phyloP scores from a whole-genome alignment of 1,139 yeast species.

The Yamadazyma membranifaciens region DNA sequence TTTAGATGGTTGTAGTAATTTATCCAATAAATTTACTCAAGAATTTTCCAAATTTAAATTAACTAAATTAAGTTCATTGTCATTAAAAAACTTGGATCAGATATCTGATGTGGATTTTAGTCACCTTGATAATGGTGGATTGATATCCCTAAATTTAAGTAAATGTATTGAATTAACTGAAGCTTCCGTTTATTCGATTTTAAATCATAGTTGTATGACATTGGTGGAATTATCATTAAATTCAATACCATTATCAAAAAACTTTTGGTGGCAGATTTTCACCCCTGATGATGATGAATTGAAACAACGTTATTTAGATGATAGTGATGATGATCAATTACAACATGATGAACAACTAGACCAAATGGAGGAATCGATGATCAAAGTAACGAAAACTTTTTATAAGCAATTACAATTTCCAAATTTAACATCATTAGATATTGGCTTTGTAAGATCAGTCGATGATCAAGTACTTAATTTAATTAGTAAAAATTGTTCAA shows the following conservation, averaged over 20 bases:
- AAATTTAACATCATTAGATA: slow-evolving; percentile 60
- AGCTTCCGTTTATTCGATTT: slow-evolving; percentile 54
- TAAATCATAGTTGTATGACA: slow-evolving; percentile 64
- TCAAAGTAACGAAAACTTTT: slow-evolving; percentile 13
- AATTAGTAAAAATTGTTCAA: slow-evolving; percentile 57
- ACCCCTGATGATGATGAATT: slow-evolving; percentile 23
- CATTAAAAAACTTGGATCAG: slow-evolving; percentile 55
- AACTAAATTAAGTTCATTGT: slow-evolving; percentile 49
- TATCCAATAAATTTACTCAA: slow-evolving; percentile 64
- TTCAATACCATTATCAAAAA: slow-evolving; percentile 59
- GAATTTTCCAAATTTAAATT: slow-evolving; percentile 59
- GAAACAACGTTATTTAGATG: slow-evolving; percentile 6
- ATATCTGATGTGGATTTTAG: slow-evolving; percentile 68
- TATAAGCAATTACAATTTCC: slow-evolving; percentile 36
- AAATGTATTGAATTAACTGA: slow-evolving; percentile 70
- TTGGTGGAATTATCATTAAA: slow-evolving; percentile 69
- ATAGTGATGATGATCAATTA: slow-evolving; percentile 13
- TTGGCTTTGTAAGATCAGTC: slow-evolving; percentile 73
- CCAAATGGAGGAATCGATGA: background rate
- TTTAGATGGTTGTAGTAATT: slow-evolving; percentile 68
- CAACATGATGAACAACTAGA: slow-evolving; percentile 1
- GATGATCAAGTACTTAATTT: slow-evolving; percentile 61
- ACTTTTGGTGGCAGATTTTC: slow-evolving; percentile 44
- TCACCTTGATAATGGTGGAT: slow-evolving; percentile 49
- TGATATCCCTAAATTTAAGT: slow-evolving; percentile 59